phyloP scores from a whole-genome alignment of 805 yeast species.

The Metschnikowia gruessii region DNA sequence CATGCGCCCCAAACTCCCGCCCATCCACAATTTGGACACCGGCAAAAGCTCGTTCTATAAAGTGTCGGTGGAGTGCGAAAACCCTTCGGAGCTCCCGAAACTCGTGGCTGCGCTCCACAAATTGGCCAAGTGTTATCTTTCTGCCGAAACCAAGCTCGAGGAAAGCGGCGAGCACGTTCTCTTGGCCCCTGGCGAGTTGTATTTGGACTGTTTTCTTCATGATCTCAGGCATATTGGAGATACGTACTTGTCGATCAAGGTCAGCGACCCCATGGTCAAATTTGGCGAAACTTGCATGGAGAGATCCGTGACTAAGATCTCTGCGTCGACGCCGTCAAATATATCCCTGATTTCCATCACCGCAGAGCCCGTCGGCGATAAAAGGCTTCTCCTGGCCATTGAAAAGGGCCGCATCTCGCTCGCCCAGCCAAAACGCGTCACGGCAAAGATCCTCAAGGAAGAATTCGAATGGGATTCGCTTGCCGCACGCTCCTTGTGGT shows the following conservation, averaged over 20 bases:
- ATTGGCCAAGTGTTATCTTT: constrained; percentile 60
- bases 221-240: constrained; percentile 67
- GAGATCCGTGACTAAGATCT: constrained; percentile 62
- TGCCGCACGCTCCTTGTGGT: constrained; percentile 80
- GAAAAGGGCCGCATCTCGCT: constrained; percentile 45
- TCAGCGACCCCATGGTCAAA: constrained; percentile 78
- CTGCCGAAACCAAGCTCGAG: constrained; percentile 68
- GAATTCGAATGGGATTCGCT: constrained; percentile 78
- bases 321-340: constrained; percentile 54
- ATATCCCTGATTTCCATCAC: constrained; percentile 60
- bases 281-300: constrained; percentile 76
- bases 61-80: constrained; percentile 76
- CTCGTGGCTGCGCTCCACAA: constrained; percentile 67
- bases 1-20: constrained; percentile 17
- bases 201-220: constrained; percentile 77
- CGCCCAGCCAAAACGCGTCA: constrained; percentile 35
- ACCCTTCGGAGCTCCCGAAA: constrained; percentile 75
- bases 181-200: constrained; percentile 82
- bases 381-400: constrained; percentile 52
- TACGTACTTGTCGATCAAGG: constrained; percentile 62
- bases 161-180: constrained; percentile 86
- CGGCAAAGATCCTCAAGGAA: constrained; percentile 54
- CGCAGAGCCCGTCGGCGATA: constrained; percentile 67
- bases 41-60: constrained; percentile 63
- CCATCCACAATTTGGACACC: constrained; percentile 42